phyloP scores from a whole-genome alignment of 176 grass and related monocot species.

The Tuctoria greenei region DNA sequence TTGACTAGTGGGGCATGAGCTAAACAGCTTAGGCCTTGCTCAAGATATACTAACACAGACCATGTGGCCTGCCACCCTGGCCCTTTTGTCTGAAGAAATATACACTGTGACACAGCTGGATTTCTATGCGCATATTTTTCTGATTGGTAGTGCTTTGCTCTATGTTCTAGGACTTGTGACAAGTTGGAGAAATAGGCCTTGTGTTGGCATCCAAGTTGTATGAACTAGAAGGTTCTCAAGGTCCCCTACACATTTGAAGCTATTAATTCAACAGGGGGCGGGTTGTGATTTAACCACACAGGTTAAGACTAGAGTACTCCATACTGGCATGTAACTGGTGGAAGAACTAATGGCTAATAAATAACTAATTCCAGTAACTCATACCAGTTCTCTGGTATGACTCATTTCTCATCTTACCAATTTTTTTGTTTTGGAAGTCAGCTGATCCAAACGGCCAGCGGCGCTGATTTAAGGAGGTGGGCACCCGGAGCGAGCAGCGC shows the following conservation, averaged over 20 bases:
- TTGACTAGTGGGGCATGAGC: not conserved
- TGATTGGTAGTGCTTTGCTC: not conserved
- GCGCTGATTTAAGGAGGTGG: too few species aligned
- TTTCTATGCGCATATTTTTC: slow-evolving; percentile 13
- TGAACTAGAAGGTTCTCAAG: slow-evolving; percentile 24
- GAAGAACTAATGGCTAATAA: not conserved
- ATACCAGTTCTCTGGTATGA: not conserved
- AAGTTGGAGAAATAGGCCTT: slow-evolving; percentile 6
- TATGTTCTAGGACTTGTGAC: not conserved
- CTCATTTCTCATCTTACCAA: slow-evolving; percentile 6
- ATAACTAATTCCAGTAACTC: slow-evolving; percentile 8
- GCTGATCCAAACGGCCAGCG: too few species aligned
- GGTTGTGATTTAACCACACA: slow-evolving; percentile 21
- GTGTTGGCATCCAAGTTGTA: slow-evolving; percentile 22
- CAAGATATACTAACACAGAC: slow-evolving; percentile 4
- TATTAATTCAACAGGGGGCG: slow-evolving; percentile 15
- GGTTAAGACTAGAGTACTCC: not conserved
- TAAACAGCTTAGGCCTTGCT: slow-evolving; percentile 1
- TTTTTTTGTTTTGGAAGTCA: too few species aligned
- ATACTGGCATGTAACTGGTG: slow-evolving; percentile 6
- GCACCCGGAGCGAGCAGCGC: too few species aligned
- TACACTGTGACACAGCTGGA: slow-evolving; percentile 13
- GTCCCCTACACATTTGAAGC: slow-evolving; percentile 18
- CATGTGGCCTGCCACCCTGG: slow-evolving; percentile 13
- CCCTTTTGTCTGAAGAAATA: slow-evolving; percentile 17